Conservation (phyloP, 257 asterid species). For the Prunella vulgaris region DNA sequence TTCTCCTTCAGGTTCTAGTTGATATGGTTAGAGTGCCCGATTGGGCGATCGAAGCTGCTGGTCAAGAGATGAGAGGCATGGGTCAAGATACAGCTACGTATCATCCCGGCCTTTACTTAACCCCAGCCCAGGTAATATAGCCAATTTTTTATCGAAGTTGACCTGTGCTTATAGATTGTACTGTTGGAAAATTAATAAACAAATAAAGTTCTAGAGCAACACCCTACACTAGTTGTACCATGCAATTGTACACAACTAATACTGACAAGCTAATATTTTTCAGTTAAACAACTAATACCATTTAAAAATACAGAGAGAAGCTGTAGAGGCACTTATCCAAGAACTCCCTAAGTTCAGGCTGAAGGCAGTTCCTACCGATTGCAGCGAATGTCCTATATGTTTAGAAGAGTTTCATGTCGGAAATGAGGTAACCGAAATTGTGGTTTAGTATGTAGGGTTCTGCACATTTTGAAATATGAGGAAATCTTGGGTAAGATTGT, state of each 20-base stretch:
- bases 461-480: no score
- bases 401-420: conserved; percentile 90
- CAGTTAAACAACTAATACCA: no score
- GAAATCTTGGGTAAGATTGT: no score
- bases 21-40: conserved; percentile 96
- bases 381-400: conserved; percentile 96
- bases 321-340: conserved; percentile 94
- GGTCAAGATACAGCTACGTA: conserved; percentile 87
- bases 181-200: background rate
- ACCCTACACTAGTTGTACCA: no score
- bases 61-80: conserved; percentile 95
- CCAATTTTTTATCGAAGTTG: background rate
- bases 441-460: background rate
- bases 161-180: background rate
- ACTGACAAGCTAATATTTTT: background rate
- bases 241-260: no score
- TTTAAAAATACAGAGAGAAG: conserved; percentile 63
- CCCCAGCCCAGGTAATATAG: conserved; percentile 76
- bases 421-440: conserved; percentile 61
- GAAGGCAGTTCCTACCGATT: conserved; percentile 92
- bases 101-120: conserved; percentile 88
- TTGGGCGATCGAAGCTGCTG: conserved; percentile 98
- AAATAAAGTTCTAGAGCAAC: no score
- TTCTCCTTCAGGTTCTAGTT: conserved; percentile 58
- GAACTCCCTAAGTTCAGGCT: conserved; percentile 86